Evolutionary conservation across 2,329 filamentous ascomycete species (phyloP), one percentile per base, ranked within the genome.

Genomic region (Phoma herbarum): DNA sequence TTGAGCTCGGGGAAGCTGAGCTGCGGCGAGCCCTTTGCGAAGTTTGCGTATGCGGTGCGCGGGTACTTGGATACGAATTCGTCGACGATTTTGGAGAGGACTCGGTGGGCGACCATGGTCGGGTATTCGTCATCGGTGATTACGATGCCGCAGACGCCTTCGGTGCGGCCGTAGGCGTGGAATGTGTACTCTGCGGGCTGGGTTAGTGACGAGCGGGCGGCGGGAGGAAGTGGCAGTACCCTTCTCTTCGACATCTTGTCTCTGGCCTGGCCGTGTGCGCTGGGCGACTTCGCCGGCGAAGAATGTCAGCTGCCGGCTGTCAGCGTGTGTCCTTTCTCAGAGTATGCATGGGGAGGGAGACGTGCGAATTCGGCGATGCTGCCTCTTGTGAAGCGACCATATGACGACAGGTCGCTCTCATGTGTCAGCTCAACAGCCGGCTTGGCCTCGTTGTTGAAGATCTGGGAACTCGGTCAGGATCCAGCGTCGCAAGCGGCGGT

Each of bases 231-330:
- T 1, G 22, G 2, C 4, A n/a, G 7, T 39, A 69, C 88, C 87
- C 82, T 93, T 86, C 78, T 95, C 88, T 79, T 96, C 90, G 55
- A 96, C 88, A 75, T 93, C 91, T 78, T 96, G 91, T 75, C 92
- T 85, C 78, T 93, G 88, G 54, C 90, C 92, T n/a, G 89, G 86
- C 60, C 84, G 83, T 60, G 92, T 97, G 69, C 91, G 86, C 80
- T 96, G 91, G 61, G 94, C 94, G 47, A 97, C 90, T 18, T 90
- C 94, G 79, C 92, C 92, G 78, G 88, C 86, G 81, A 96, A 94
- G 71, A 97, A 83, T 56, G 88, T 90, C 88, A 96, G 91, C 89
- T 83, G 71, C 79, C 79, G 4, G 12, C 37, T 14, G 51, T 71
- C 37, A 70, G 62, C 48, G 50, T 44, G 14, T 6, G 16, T n/a